Conservation (phyloP, 2,329 filamentous ascomycete species). For the Zasmidium citrigriseum region DNA sequence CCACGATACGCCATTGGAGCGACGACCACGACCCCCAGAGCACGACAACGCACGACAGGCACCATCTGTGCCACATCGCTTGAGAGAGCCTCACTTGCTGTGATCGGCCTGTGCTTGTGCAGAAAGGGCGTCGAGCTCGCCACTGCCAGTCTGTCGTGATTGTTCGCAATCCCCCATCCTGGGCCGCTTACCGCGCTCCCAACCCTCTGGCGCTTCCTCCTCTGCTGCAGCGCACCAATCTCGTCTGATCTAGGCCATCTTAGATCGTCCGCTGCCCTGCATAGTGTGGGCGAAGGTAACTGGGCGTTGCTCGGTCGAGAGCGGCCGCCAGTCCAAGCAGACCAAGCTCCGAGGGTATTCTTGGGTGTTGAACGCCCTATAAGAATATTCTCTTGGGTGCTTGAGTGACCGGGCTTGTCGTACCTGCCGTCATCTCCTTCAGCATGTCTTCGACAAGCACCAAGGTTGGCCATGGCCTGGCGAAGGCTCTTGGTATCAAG, state of each 20-base stretch:
- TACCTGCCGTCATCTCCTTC: not conserved
- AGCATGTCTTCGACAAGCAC: slow-evolving; percentile 41
- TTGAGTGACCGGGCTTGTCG: not conserved
- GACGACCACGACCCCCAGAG: not conserved
- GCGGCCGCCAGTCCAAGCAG: not conserved
- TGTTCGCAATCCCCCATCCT: slow-evolving; percentile 8
- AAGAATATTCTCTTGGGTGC: not conserved
- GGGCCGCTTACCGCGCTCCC: slow-evolving; percentile 1
- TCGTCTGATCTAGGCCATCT: slow-evolving; percentile 4
- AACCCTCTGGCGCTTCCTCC: not conserved
- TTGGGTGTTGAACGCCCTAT: not conserved
- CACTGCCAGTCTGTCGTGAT: slow-evolving; percentile 16
- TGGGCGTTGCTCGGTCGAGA: slow-evolving; percentile 2
- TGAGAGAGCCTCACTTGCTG: not conserved
- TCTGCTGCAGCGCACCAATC: slow-evolving; percentile 12
- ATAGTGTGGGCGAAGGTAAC: slow-evolving; percentile 6
- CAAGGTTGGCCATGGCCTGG: slow-evolving; percentile 71
- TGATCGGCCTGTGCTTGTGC: not conserved
- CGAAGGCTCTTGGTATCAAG: slow-evolving; percentile 81
- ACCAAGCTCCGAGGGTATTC: not conserved
- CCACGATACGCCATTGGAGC: not conserved
- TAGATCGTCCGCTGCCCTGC: slow-evolving; percentile 11
- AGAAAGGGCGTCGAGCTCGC: not conserved
- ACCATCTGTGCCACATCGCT: not conserved
- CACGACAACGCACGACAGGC: too few relatives aligned